Conservation (phyloP, 768 basidiomycete species). For the Serendipita vermifera region DNA sequence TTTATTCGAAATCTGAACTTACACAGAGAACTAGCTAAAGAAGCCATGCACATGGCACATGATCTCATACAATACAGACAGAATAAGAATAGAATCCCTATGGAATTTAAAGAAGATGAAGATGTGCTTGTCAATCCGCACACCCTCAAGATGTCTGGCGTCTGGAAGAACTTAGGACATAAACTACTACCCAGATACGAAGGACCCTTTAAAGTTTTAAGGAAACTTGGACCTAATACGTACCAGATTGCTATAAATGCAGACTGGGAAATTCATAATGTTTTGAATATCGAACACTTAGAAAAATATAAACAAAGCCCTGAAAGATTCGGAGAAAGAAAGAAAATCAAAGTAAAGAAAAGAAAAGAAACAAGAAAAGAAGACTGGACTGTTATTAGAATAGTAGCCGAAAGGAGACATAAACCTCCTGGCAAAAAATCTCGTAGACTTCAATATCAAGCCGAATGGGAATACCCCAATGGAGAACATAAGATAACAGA, state of each 20-base stretch:
- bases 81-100: constrained; percentile 14
- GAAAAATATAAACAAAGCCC: constrained; percentile 20
- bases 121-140: constrained; percentile 22
- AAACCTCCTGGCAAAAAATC: too few relatives aligned
- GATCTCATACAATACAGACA: constrained; percentile 13
- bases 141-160: constrained; percentile 16
- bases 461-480: too few relatives aligned
- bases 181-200: constrained; percentile 23
- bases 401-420: constrained; percentile 14
- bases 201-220: constrained; percentile 23
- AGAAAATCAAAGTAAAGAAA: constrained; percentile 13
- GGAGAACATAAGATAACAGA: too few relatives aligned
- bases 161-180: constrained; percentile 20
- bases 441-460: too few relatives aligned
- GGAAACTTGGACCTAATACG: constrained; percentile 21
- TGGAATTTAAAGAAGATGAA: constrained; percentile 23
- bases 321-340: constrained; percentile 16
- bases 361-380: constrained; percentile 6
- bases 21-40: constrained; percentile 10
- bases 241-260: constrained; percentile 23
- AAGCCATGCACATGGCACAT: constrained; percentile 13
- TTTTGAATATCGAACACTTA: constrained; percentile 26
- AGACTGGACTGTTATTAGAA: constrained; percentile 20
- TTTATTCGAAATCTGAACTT: constrained; percentile 8
- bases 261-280: constrained; percentile 23